Conservation (phyloP, 2,329 filamentous ascomycete species). For the Beauveria sp. region DNA sequence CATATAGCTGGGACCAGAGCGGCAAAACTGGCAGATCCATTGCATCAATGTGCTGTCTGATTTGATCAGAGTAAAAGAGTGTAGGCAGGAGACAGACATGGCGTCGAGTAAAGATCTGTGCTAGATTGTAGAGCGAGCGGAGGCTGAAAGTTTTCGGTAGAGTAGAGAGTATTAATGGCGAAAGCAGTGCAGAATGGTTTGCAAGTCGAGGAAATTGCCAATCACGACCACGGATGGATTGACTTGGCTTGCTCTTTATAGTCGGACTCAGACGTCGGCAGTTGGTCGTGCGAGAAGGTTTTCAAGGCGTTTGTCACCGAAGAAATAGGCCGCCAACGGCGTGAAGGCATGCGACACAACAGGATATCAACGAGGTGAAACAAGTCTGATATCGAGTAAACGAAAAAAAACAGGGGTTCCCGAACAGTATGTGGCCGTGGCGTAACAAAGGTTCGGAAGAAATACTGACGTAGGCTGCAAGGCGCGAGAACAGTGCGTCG, state of each 20-base stretch:
- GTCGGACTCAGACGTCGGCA: too few species aligned
- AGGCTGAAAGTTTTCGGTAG: background rate
- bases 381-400: background rate
- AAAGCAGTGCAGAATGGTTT: background rate
- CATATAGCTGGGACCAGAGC: constrained; percentile 57
- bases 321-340: background rate
- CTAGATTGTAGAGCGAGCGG: background rate
- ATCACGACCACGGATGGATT: background rate
- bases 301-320: background rate
- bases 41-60: constrained; percentile 57
- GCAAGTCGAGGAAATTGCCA: background rate
- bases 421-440: background rate
- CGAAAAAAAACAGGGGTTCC: background rate
- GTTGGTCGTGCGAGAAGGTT: background rate
- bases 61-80: constrained; percentile 60
- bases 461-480: constrained; percentile 1
- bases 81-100: constrained; percentile 50
- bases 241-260: constrained; percentile 2
- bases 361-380: background rate
- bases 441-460: background rate
- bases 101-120: constrained; percentile 16
- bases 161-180: background rate
- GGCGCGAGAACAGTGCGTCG: background rate
- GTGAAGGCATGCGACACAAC: background rate
- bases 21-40: constrained; percentile 59